phyloP scores from a whole-genome alignment of 352 stramenopile species.

The Salisapilia sapeloensis region DNA sequence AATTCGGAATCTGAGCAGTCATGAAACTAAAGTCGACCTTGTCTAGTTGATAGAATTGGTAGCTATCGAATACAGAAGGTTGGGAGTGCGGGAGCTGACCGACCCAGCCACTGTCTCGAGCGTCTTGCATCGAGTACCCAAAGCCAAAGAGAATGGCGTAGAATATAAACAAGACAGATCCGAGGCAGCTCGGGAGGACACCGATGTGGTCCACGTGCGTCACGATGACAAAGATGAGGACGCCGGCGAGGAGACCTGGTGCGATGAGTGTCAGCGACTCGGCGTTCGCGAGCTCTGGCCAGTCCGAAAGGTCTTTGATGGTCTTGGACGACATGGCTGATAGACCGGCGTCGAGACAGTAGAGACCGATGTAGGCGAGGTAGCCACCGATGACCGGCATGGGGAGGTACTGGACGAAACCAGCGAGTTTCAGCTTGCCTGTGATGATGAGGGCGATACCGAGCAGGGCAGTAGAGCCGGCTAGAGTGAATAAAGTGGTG shows the following conservation, averaged over 20 bases:
- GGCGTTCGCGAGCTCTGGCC: slow-evolving; percentile 56
- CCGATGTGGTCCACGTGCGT: slow-evolving; percentile 67
- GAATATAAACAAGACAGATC: slow-evolving; percentile 66
- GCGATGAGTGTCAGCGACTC: slow-evolving; percentile 69
- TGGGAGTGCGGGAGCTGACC: slow-evolving; percentile 41
- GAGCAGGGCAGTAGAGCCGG: slow-evolving; percentile 82
- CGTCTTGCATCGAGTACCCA: slow-evolving; percentile 74
- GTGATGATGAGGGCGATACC: slow-evolving; percentile 89
- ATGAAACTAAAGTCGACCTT: slow-evolving; percentile 41
- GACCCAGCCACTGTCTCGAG: slow-evolving; percentile 86
- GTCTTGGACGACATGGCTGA: slow-evolving; percentile 82
- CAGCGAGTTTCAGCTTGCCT: slow-evolving; percentile 88
- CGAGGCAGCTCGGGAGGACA: slow-evolving; percentile 82
- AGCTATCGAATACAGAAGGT: slow-evolving; percentile 52
- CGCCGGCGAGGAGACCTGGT: slow-evolving; percentile 68
- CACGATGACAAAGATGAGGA: slow-evolving; percentile 74
- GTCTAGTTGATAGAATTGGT: slow-evolving; percentile 60
- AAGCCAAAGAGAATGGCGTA: slow-evolving; percentile 63
- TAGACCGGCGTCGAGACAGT: slow-evolving; percentile 65
- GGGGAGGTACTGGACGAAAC: slow-evolving; percentile 94
- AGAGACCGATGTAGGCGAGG: slow-evolving; percentile 93
- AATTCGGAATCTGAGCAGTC: slow-evolving; percentile 69
- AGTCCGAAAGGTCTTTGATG: slow-evolving; percentile 82
- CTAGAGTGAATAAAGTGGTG: slow-evolving; percentile 89
- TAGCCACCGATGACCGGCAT: slow-evolving; percentile 97